Base-by-base conservation (phyloP, 345 rosid genomes). In the Hibiscus tridactylites region DNA sequence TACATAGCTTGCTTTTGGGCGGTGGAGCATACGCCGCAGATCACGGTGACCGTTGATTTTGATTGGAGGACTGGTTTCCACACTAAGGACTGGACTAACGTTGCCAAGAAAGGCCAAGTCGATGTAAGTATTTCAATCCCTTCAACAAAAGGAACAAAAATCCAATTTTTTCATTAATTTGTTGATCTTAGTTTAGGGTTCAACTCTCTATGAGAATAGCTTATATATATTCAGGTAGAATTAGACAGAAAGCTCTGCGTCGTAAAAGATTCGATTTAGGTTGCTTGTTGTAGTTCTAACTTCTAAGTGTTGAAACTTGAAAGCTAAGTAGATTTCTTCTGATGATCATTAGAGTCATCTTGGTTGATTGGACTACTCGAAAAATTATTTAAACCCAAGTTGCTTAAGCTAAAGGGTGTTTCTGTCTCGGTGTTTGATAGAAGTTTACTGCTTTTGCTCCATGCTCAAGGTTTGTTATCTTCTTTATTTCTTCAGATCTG, bases 41-140 rank as follows among this genome's bases (percentile, higher is more conserved):
- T 74, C 2, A 90, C 82, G 3, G 10, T 89, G 81, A 85, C 89
- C 31, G 56, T 92, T 31, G 99, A 95, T 76, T 90, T 95, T 33
- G 97, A 92, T 13, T 95, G 97, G 99, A 92, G 76, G 70, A 80
- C 89, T 15, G 99, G 99, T 46, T 79, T 95, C 24, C 88, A 86
- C 13, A 85, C 97, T 65, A 95, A 88, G 78, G 88, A 83, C 69
- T 95, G 98, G 98, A 66, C 82, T 47, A 90, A 71, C 65, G 87
- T 92, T 2, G 99, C 99, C 70, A 95, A 95, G 92, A 92, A 92
- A 78, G 92, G 88, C 68, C 85, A 91, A 76, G 86, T 92, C 57
- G 91, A 90, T 64, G 99, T 95, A 78, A 87, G 95, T 84, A 21
- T 21, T 56, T 19, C 28, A 21, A 21, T 56, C 29, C 28, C 29